A percentile compares a stretch with the other conserved stretches of the same genome.
phyloP scores from a whole-genome alignment of 73 alveolate genomes.

The Tetrahymena malaccensis region DNA sequence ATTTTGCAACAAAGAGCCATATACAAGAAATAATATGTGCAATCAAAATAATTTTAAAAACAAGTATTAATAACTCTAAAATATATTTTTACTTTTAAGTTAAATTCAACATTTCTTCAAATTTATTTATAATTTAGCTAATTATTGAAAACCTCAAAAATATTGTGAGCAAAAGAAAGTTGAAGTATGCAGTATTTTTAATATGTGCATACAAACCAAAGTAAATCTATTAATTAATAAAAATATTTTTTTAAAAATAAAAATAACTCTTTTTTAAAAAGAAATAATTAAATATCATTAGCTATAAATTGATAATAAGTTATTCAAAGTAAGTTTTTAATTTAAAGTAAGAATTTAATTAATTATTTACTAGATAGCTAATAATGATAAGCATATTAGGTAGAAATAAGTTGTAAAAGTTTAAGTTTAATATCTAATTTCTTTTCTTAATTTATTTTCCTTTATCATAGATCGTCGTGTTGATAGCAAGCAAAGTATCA shows the following conservation, averaged over 20 bases:
- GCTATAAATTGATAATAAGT: no score
- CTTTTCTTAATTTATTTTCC: not conserved
- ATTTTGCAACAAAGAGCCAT: slow-evolving; percentile 42
- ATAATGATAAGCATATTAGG: no score
- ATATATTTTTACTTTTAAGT: not conserved
- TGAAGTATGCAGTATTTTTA: no score
- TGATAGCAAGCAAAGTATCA: not conserved
- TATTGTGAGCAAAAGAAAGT: not conserved
- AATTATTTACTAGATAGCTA: no score
- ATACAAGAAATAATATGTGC: slow-evolving; percentile 62
- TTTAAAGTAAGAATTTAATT: no score
- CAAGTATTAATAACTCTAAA: slow-evolving; percentile 2
- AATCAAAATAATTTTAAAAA: slow-evolving; percentile 14
- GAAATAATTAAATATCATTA: no score
- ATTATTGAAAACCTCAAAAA: not conserved
- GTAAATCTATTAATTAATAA: no score
- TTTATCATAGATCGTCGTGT: not conserved
- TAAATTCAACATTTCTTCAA: not conserved
- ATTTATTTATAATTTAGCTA: not conserved
- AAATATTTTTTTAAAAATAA: no score
- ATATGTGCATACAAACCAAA: not conserved
- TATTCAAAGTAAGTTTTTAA: no score
- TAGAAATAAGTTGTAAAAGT: no score
- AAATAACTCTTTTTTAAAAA: no score
- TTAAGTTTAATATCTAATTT: no score